phyloP scores from a whole-genome alignment of 2,329 filamentous ascomycete species.

The Fusarium coicis region DNA sequence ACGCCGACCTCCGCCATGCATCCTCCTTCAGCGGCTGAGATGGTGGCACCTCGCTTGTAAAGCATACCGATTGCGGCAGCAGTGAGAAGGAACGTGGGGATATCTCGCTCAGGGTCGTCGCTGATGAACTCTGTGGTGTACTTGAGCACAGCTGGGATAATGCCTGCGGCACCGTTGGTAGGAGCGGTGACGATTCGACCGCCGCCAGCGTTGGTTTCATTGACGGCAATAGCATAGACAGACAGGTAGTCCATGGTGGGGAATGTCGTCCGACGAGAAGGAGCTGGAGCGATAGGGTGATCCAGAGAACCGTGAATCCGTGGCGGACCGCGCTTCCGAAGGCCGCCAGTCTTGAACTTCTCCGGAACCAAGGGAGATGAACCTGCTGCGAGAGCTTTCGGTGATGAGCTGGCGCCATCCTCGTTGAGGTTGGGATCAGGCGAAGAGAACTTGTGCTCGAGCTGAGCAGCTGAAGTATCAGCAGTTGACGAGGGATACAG shows the following conservation, averaged over 20 bases:
- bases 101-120: conserved; percentile 61
- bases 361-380: conserved; percentile 7
- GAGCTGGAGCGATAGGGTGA: conserved; percentile 59
- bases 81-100: conserved; percentile 60
- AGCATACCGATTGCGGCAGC: conserved; percentile 63
- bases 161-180: conserved; percentile 62
- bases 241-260: conserved; percentile 62
- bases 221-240: conserved; percentile 63
- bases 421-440: conserved; percentile 11
- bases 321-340: conserved; percentile 47
- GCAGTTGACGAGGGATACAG: conserved; percentile 52
- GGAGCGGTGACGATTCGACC: conserved; percentile 63
- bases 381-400: conserved; percentile 2
- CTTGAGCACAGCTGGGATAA: conserved; percentile 62
- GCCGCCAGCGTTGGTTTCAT: conserved; percentile 63
- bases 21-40: conserved; percentile 62
- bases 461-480: conserved; percentile 19
- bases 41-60: conserved; percentile 63
- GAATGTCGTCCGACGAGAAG: conserved; percentile 58
- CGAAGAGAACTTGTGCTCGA: conserved; percentile 19
- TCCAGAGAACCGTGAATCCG: conserved; percentile 58
- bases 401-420: background rate
- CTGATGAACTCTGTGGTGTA: conserved; percentile 62
- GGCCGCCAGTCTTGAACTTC: background rate
- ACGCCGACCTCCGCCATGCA: conserved; percentile 66